Evolutionary conservation across 169 alveolate genomes (phyloP).

Genomic region (Plasmodium fragile): DNA sequence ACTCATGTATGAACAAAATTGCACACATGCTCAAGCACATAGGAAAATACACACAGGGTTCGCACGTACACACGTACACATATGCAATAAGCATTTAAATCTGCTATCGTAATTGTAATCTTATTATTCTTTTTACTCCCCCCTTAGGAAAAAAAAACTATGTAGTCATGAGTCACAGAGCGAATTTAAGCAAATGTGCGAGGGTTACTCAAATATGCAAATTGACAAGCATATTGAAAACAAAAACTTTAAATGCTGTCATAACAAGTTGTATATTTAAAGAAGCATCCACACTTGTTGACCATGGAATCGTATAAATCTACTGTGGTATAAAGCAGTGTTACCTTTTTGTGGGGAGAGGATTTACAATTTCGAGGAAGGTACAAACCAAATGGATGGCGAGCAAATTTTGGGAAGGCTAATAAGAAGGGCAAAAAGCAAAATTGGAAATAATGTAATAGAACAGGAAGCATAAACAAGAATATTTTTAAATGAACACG

Average conservation of each 20-base stretch:
- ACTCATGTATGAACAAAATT: background rate
- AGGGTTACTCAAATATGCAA: background rate
- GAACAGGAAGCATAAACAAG: background rate
- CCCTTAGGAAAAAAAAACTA: background rate
- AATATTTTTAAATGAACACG: background rate
- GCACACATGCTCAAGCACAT: background rate
- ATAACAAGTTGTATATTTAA: background rate
- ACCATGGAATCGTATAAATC: background rate
- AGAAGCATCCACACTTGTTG: background rate
- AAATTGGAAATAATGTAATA: background rate
- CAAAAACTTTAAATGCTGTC: background rate
- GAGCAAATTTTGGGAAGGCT: background rate
- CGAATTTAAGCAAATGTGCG: background rate
- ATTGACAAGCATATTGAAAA: background rate
- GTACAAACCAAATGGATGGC: background rate
- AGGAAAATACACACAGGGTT: background rate
- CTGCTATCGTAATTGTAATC: background rate
- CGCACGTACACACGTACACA: background rate
- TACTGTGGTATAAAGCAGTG: background rate
- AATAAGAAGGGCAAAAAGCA: background rate
- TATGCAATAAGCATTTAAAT: background rate
- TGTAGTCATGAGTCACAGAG: background rate
- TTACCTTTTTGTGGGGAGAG: background rate
- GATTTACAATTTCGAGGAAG: background rate
- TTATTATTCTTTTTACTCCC: background rate